These are phyloP conservation scores for Marasmius sp. DNA, from an alignment of 1,284 basidiomycete species.

Conservation along the genomic window DNA sequence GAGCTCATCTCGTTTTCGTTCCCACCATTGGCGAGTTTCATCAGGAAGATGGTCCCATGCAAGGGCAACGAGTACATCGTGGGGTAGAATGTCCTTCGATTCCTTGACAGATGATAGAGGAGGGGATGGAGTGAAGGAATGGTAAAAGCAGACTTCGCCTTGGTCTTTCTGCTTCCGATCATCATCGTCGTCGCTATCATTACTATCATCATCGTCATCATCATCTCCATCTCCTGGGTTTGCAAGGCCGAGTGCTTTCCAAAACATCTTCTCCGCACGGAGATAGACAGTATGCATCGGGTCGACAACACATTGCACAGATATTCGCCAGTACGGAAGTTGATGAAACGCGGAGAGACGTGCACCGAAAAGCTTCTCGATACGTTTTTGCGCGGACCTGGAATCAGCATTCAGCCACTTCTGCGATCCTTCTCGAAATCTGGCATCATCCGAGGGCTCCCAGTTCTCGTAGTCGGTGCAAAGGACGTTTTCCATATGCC, in stretches of 20 bases:
- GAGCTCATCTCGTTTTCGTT: no score
- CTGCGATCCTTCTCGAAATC: neutral
- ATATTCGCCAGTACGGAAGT: neutral
- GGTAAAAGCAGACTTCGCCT: neutral
- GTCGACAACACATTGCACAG: neutral
- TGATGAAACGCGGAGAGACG: neutral
- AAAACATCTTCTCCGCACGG: neutral
- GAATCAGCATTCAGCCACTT: neutral
- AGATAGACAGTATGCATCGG: conserved; percentile 3
- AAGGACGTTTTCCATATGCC: neutral
- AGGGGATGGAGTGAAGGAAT: neutral
- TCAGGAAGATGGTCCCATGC: no score
- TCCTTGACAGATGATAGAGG: neutral
- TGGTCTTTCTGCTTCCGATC: neutral
- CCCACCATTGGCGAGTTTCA: no score
- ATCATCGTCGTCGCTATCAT: no score
- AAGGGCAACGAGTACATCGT: no score
- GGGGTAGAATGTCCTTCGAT: no score
- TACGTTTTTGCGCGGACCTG: neutral
- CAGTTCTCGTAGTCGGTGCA: conserved; percentile 1
- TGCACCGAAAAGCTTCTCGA: neutral
- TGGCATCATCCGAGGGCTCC: neutral
- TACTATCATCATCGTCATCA: no score
- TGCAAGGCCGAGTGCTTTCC: neutral
- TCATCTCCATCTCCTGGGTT: no score